These are phyloP conservation scores for Apiospora kogelbergensis DNA, from an alignment of 2,329 filamentous ascomycete species.

Conservation along the genomic window DNA sequence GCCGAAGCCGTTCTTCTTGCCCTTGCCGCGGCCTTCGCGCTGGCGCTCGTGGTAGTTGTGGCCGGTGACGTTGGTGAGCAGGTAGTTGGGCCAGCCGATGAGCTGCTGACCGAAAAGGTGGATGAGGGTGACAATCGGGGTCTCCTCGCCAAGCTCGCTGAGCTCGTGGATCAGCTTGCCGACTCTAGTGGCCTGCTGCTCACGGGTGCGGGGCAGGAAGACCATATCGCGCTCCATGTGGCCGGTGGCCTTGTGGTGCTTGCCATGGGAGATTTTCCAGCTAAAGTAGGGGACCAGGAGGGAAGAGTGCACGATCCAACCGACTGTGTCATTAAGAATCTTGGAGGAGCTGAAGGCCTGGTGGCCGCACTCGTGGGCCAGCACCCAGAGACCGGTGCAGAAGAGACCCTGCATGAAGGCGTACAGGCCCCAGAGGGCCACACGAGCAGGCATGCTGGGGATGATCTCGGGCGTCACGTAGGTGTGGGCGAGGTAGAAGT, in stretches of 20 bases:
- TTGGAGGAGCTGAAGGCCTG: constrained; percentile 94
- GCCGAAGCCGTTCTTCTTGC: constrained; percentile 81
- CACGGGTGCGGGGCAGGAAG: constrained; percentile 89
- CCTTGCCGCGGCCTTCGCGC: constrained; percentile 87
- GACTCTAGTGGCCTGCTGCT: constrained; percentile 73
- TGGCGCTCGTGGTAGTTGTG: constrained; percentile 94
- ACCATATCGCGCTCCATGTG: constrained; percentile 99
- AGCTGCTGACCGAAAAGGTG: constrained; percentile 84
- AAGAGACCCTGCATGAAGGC: constrained; percentile 89
- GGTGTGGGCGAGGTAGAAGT: constrained; percentile 87
- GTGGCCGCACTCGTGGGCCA: constrained; percentile 98
- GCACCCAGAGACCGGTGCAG: constrained; percentile 90
- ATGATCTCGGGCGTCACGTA: constrained; percentile 84
- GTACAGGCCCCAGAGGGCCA: constrained; percentile 62
- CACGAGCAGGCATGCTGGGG: constrained; percentile 66
- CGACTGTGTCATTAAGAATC: constrained; percentile 85
- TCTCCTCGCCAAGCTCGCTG: constrained; percentile 89
- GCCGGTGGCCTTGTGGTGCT: constrained; percentile 99
- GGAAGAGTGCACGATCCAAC: constrained; percentile 85
- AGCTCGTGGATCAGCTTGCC: constrained; percentile 79
- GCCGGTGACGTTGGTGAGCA: constrained; percentile 88
- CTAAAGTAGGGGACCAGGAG: constrained; percentile 97
- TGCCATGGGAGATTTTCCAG: constrained; percentile 98
- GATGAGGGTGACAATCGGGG: constrained; percentile 76
- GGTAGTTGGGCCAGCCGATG: constrained; percentile 89